A percentile compares a stretch with the other conserved stretches of the same genome.
These are phyloP conservation scores for Suhomyces coccinellae DNA, from an alignment of 1,139 yeast genomes.

Conservation along the genomic window DNA sequence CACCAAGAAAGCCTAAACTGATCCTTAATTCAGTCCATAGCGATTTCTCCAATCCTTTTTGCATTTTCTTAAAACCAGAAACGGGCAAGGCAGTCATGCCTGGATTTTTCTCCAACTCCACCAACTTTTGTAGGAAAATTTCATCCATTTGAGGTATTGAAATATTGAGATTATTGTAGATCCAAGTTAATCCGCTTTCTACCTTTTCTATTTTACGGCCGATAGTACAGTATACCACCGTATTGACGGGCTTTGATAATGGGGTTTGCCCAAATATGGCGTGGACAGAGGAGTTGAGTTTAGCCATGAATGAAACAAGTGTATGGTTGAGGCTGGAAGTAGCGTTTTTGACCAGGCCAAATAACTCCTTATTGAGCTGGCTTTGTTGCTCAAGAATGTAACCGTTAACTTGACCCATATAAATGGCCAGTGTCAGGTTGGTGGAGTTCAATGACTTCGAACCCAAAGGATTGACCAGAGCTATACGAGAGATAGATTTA, in stretches of 20 bases:
- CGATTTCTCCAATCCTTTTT: constrained; percentile 32
- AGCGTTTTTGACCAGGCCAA: constrained; percentile 64
- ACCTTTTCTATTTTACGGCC: constrained; percentile 68
- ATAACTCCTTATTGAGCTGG: constrained; percentile 58
- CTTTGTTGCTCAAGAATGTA: constrained; percentile 32
- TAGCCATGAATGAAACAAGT: constrained; percentile 40
- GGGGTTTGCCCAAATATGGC: constrained; percentile 67
- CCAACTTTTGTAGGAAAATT: constrained; percentile 5
- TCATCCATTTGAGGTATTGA: constrained; percentile 46
- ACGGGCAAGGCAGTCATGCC: constrained; percentile 12
- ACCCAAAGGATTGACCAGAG: not conserved
- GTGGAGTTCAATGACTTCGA: not conserved
- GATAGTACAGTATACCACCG: constrained; percentile 75
- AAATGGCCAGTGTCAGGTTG: constrained; percentile 7
- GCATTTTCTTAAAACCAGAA: constrained; percentile 24
- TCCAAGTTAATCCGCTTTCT: constrained; percentile 77
- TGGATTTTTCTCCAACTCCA: constrained; percentile 1
- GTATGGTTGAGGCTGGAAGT: constrained; percentile 55
- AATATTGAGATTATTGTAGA: constrained; percentile 62
- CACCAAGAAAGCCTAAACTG: constrained; percentile 40
- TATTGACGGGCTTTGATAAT: constrained; percentile 58
- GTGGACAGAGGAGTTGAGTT: constrained; percentile 31
- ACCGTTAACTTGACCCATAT: constrained; percentile 25
- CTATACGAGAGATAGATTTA: constrained; percentile 2
- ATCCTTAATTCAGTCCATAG: constrained; percentile 48